Base-by-base conservation (phyloP, 805 yeast genomes). In the Lipomyces lipofer region DNA sequence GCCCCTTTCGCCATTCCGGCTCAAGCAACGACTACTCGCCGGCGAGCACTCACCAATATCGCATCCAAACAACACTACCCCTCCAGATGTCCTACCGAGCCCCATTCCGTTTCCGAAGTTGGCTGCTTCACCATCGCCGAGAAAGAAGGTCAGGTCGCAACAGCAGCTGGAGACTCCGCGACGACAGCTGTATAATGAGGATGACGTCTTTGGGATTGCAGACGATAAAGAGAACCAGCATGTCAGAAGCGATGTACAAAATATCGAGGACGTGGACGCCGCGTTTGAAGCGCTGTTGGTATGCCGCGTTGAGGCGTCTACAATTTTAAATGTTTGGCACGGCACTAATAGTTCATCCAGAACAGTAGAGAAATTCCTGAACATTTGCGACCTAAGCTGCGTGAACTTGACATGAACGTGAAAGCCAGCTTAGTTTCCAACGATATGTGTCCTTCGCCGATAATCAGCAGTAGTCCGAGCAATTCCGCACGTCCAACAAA, bases 211-310 rank as follows among this genome's bases (percentile, higher is more conserved):
- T 12, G 49, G 29, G 21, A 19, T 21, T 27, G 21, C 25, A n/a
- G 22, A 40, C 4, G 46, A 17, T 29, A 2, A 17, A 13, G 9
- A 6, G 12, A 15, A 15, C 17, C n/a, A 15, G 21, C 24, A 46
- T 24, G 15, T n/a, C 13, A n/a, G n/a, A 19, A 38, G 17, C 21
- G 15, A 17, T 13, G 30, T n/a, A 12, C 29, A 15, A 13, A 13
- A 40, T 36, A 13, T n/a, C 22, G 19, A 10, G 8, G 27, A 15
- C 13, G 4, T 48, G n/a, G 51, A 48, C 25, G 21, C 12, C 12
- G 49, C 19, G 12, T 48, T 48, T 29, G 51, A 48, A 25, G 54
- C 10, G 6, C 12, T 48, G n/a, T 38, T 48, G 9, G 51, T 47
- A 48, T n/a, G 51, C 45, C 25, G 42, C 6, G 15, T 21, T 21